These are phyloP conservation scores for Monascus ruber DNA, from an alignment of 2,329 filamentous ascomycete genomes.

Conservation along the genomic window DNA sequence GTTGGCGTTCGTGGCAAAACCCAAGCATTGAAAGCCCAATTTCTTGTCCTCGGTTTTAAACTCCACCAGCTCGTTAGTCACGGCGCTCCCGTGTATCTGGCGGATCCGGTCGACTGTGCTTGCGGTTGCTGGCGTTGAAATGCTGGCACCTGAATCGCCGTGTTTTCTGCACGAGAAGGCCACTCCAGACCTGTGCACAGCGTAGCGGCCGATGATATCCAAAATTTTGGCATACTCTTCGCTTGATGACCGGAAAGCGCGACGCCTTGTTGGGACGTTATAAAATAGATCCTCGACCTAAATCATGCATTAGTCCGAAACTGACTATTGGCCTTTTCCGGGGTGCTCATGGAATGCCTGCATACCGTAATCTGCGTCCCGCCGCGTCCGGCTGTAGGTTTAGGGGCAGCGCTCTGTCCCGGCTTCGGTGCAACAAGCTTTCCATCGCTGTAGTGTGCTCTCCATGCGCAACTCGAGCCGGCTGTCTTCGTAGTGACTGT, in stretches of 20 bases:
- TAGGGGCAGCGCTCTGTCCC: constrained; percentile 75
- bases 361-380: constrained; percentile 82
- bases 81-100: constrained; percentile 70
- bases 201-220: constrained; percentile 85
- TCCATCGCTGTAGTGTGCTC: constrained; percentile 76
- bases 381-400: constrained; percentile 71
- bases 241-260: constrained; percentile 79
- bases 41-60: constrained; percentile 61
- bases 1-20: constrained; percentile 83
- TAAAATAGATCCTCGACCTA: constrained; percentile 91
- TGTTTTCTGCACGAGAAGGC: constrained; percentile 96
- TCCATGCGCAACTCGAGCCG: constrained; percentile 79
- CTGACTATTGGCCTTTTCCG: not conserved
- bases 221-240: constrained; percentile 98
- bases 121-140: constrained; percentile 66
- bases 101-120: constrained; percentile 72
- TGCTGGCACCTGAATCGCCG: constrained; percentile 70
- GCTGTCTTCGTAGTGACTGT: constrained; percentile 90
- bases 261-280: constrained; percentile 78
- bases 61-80: constrained; percentile 79
- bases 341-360: not conserved
- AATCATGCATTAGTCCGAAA: constrained; percentile 1
- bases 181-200: constrained; percentile 81
- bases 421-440: constrained; percentile 74
- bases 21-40: constrained; percentile 73